phyloP scores from a whole-genome alignment of 495 filamentous ascomycete genomes.

The Staphylotrichum longicolle region DNA sequence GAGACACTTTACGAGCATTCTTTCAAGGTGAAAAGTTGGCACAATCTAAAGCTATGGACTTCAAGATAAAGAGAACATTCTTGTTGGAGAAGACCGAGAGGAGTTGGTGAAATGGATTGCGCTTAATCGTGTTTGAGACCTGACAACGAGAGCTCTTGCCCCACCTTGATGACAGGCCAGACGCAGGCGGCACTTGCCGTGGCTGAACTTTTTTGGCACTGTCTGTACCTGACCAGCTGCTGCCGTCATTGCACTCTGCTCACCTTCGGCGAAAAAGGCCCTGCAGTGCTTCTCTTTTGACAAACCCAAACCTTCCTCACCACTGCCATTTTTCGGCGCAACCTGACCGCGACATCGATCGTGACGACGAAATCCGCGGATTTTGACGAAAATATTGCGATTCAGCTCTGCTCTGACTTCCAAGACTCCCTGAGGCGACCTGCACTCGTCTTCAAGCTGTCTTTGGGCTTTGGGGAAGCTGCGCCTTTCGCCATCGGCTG shows the following conservation, averaged over 20 bases:
- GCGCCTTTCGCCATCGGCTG: conserved; percentile 22
- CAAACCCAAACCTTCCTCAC: conserved; percentile 13
- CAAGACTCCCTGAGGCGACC: conserved; percentile 30
- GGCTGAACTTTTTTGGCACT: conserved; percentile 26
- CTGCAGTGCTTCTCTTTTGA: conserved; percentile 22
- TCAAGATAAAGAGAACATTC: too few relatives aligned
- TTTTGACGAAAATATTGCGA: neutral
- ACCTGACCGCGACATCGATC: conserved; percentile 18
- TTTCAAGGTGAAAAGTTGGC: too few relatives aligned
- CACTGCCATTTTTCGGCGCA: conserved; percentile 16
- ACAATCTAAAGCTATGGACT: too few relatives aligned
- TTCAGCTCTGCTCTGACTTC: neutral
- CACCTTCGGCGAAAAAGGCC: conserved; percentile 30
- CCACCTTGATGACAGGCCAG: conserved; percentile 13
- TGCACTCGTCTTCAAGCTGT: conserved; percentile 38
- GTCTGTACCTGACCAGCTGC: conserved; percentile 34
- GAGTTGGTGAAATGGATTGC: too few relatives aligned
- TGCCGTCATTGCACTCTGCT: conserved; percentile 33
- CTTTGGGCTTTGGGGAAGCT: conserved; percentile 15
- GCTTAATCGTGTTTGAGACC: too few relatives aligned
- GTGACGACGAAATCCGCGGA: neutral
- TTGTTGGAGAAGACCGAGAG: too few relatives aligned
- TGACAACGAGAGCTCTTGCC: conserved; percentile 2
- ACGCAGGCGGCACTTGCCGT: conserved; percentile 31
- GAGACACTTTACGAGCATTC: too few relatives aligned